Conservation (phyloP, 2,329 filamentous ascomycete genomes). For the Epichloe hybrida region DNA sequence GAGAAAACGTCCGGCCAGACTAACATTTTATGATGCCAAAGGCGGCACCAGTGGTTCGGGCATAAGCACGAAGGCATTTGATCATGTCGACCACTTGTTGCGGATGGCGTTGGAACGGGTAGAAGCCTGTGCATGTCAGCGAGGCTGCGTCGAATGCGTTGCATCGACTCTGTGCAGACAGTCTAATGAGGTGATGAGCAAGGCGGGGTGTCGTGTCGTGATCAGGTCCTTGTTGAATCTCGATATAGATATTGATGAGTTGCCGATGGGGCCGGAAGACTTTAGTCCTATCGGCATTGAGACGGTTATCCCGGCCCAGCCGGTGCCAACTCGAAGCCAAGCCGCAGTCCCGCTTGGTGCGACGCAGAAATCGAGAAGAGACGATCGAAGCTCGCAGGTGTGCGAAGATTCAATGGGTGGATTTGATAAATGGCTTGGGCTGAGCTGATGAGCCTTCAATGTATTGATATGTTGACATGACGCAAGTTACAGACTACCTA, state of each 20-base stretch:
- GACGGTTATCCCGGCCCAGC: slow-evolving; percentile 62
- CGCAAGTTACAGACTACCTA: background rate
- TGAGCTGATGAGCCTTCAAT: background rate
- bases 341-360: background rate
- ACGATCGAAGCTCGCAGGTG: slow-evolving; percentile 9
- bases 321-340: slow-evolving; percentile 33
- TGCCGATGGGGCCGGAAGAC: slow-evolving; percentile 75
- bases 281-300: slow-evolving; percentile 60
- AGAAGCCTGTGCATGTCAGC: slow-evolving; percentile 58
- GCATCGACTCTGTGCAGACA: slow-evolving; percentile 74
- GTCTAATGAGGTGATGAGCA: slow-evolving; percentile 85
- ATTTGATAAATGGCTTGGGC: slow-evolving; percentile 14
- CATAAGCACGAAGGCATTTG: slow-evolving; percentile 85
- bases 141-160: slow-evolving; percentile 84
- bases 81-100: slow-evolving; percentile 73
- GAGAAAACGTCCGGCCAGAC: slow-evolving; percentile 70
- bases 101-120: slow-evolving; percentile 64
- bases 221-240: slow-evolving; percentile 61
- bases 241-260: slow-evolving; percentile 67
- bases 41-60: slow-evolving; percentile 73
- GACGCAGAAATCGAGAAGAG: background rate
- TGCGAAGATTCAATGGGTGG: slow-evolving; percentile 12
- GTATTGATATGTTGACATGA: background rate
- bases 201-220: slow-evolving; percentile 73
- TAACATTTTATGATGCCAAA: slow-evolving; percentile 93